A percentile compares a stretch with the other conserved stretches of the same genome.
Evolutionary conservation across 1,284 basidiomycete genomes (phyloP).

Genomic region (Mycena citricolor): DNA sequence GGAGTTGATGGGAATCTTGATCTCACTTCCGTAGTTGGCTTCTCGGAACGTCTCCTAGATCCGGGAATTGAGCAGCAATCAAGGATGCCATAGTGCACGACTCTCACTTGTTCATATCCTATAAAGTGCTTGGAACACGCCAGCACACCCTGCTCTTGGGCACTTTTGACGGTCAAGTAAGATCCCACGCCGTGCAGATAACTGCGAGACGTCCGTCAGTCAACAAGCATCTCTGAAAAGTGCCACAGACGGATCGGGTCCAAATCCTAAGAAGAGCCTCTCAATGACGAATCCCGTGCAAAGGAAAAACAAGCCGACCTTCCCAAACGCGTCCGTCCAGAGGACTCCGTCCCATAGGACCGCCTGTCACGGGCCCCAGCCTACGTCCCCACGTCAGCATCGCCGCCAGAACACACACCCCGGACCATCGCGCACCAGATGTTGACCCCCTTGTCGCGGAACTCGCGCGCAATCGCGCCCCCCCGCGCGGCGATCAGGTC

Average conservation of each 20-base stretch:
- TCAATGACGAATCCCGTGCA: too few relatives aligned
- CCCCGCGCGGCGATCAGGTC: constrained; percentile 43
- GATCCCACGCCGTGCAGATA: constrained; percentile 46
- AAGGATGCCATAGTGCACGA: not conserved
- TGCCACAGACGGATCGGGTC: constrained; percentile 14
- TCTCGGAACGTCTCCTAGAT: constrained; percentile 21
- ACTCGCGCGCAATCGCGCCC: constrained; percentile 59
- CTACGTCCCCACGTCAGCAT: not conserved
- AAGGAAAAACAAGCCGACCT: too few relatives aligned
- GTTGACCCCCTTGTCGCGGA: constrained; percentile 60
- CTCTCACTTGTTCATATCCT: constrained; percentile 12
- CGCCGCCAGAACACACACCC: not conserved
- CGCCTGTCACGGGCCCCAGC: constrained; percentile 16
- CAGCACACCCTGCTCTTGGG: constrained; percentile 47
- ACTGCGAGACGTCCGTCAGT: too few relatives aligned
- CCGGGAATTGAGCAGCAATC: not conserved
- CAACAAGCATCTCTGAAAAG: too few relatives aligned
- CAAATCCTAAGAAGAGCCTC: constrained; percentile 4
- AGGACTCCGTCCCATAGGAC: constrained; percentile 29
- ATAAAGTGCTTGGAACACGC: constrained; percentile 38
- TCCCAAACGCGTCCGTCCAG: constrained; percentile 65
- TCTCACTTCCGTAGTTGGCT: too few relatives aligned
- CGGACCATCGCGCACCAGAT: constrained; percentile 24
- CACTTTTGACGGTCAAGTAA: constrained; percentile 42
- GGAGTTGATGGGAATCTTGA: constrained; percentile 30